Percentiles rank a stretch among this genome's conserved stretches.
Conservation (phyloP, 768 basidiomycete species). For the Coprinellus aureogranulatus region DNA sequence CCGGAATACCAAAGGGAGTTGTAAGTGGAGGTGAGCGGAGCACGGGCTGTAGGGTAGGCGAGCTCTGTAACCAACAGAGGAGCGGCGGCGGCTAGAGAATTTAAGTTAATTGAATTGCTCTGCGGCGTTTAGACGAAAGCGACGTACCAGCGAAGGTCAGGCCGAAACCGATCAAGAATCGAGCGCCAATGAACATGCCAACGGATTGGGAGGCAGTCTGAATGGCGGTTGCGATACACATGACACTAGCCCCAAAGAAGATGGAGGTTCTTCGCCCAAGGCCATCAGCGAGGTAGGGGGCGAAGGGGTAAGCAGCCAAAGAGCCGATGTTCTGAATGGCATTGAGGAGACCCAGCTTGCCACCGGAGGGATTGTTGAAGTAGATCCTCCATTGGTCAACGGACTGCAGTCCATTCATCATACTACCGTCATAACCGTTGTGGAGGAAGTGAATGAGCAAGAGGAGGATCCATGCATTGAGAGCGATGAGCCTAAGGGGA, state of each 20-base stretch:
- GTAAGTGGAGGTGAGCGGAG: conserved; percentile 72
- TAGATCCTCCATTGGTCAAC: conserved; percentile 60
- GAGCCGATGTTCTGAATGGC: conserved; percentile 79
- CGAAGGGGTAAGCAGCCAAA: conserved; percentile 66
- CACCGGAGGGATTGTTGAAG: conserved; percentile 57
- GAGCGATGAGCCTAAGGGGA: conserved; percentile 47
- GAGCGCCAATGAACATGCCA: conserved; percentile 79
- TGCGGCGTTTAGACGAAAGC: neutral
- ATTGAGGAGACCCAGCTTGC: conserved; percentile 65
- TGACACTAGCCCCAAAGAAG: conserved; percentile 67
- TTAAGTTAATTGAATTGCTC: neutral
- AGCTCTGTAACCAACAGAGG: conserved; percentile 84
- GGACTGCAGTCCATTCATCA: conserved; percentile 80
- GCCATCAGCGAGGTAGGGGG: conserved; percentile 70
- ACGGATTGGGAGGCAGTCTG: conserved; percentile 72
- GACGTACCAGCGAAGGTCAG: conserved; percentile 61
- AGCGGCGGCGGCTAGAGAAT: conserved; percentile 58
- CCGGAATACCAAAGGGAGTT: conserved; percentile 89
- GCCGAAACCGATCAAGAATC: conserved; percentile 78
- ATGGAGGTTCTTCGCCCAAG: conserved; percentile 67
- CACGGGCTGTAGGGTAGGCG: conserved; percentile 82
- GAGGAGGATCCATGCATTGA: conserved; percentile 70
- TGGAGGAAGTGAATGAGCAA: conserved; percentile 76
- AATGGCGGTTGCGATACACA: conserved; percentile 64
- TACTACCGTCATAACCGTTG: conserved; percentile 73